Evolutionary conservation across 306 rosid species (phyloP), one percentile per base, ranked within the genome.

Genomic region (apple (Malus domestica)): DNA sequence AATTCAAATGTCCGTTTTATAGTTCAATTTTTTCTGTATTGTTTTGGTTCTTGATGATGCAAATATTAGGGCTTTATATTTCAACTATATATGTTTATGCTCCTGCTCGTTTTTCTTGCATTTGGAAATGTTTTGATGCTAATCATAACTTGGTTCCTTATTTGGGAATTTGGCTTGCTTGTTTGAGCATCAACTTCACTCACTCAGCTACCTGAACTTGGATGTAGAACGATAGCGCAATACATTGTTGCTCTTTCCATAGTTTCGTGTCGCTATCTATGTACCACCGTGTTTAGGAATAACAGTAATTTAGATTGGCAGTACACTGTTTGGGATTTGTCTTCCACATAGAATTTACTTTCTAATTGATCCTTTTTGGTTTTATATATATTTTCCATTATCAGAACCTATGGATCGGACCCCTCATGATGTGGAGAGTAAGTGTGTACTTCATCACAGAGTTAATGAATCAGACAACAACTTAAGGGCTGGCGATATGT

Each of bases 401-500:
- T 29, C 70, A 80, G 84, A 67, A 72, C 32, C 35, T 70, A 49
- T 52, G 69, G 81, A 19, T 49, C 8, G 2, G 22, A 68, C 52
- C 62, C 23, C 8, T 42, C 30, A 16, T 65, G 57, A 9, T 10
- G 23, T n/a, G 30, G 51, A 40, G 35, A 57, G 62, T 52, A 42
- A 54, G 73, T 85, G 86, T 49, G 27, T 40, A 29, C 15, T 86
- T 38, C 77, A 45, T 67, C 87, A 84, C 59, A 83, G 67, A 73
- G 86, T 84, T 64, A 76, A 79, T 51, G 82, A 86, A 42, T 67
- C 78, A 59, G 86, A 86, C 76, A 86, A 86, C 49, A 76, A 45
- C 67, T 74, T 86, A 67, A 46, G 71, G 35, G 69, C 80, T 67
- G 89, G 89, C 68, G 83, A 83, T 67, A 42, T 58, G 67, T 85